Evolutionary conservation across 2,329 filamentous ascomycete genomes (phyloP), one percentile per base, ranked within the genome.

Genomic region (Neobulgaria alba): DNA sequence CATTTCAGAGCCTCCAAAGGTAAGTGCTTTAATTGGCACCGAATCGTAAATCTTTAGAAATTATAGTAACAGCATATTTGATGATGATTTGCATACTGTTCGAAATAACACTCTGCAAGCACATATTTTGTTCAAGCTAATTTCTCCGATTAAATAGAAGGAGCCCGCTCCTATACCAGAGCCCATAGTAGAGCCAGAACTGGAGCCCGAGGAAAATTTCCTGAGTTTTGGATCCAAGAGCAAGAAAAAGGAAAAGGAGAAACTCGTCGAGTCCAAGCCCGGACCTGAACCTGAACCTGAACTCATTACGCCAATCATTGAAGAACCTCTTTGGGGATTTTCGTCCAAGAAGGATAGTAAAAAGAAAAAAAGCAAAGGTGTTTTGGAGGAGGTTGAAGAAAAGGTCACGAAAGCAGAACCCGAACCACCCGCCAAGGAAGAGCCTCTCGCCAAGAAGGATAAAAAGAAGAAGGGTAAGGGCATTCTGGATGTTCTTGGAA

Each of bases 381-480:
- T 46, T 62, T 34, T 26, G 12, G 51, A 54, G 29, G 4, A 41
- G 44, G 31, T 58, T 19, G 21, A 43, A 46, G 43, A 33, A 10
- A 58, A 59, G 49, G 48, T 58, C 46, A 52, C 4, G 4, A 15
- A 61, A 48, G 52, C 59, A 39, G 53, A 59, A 49, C 48, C 57
- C 47, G 57, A 61, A 14, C 57, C 56, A n/a, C n/a, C n/a, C n/a
- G n/a, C n/a, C n/a, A n/a, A n/a, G n/a, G n/a, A n/a, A n/a, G n/a
- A n/a, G n/a, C n/a, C n/a, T n/a, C n/a, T n/a, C n/a, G 51, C 48
- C 15, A 50, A 56, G 39, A 52, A 57, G 38, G 45, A 52, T 18
- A 52, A 51, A 38, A 57, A 49, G 59, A 69, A 71, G 54, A 75
- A 74, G 57, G 61, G 63, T 33, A 72, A 67, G 43, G 57, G 57